These are phyloP conservation scores for Kwoniella pini DNA, from an alignment of 768 basidiomycete genomes.

Conservation along the genomic window DNA sequence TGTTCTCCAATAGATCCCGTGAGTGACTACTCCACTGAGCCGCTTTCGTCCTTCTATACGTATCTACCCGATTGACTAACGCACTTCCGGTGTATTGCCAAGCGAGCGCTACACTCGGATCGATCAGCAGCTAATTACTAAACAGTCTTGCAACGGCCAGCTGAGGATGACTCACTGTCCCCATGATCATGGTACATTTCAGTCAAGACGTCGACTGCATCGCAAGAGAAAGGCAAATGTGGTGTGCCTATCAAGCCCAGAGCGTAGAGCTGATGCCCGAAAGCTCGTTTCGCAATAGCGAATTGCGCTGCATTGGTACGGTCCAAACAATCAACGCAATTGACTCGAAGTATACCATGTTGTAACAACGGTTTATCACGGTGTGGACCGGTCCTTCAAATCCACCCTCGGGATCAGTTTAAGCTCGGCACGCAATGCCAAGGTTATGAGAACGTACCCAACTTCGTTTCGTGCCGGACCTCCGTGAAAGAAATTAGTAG, in stretches of 20 bases:
- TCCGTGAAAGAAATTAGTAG: slow-evolving; percentile 93
- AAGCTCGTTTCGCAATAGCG: slow-evolving; percentile 88
- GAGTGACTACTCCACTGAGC: slow-evolving; percentile 98
- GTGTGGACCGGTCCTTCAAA: slow-evolving; percentile 16
- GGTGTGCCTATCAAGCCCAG: slow-evolving; percentile 85
- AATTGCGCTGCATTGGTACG: slow-evolving; percentile 97
- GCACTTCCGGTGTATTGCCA: slow-evolving; percentile 96
- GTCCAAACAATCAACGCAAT: slow-evolving; percentile 96
- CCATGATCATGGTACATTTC: slow-evolving; percentile 99
- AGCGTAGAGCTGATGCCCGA: slow-evolving; percentile 93
- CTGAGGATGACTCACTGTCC: slow-evolving; percentile 67
- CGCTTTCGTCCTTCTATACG: slow-evolving; percentile 75
- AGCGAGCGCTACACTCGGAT: slow-evolving; percentile 78
- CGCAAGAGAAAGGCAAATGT: slow-evolving; percentile 84
- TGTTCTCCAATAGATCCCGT: slow-evolving; percentile 84
- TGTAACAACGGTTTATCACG: slow-evolving; percentile 65
- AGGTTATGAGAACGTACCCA: slow-evolving; percentile 31
- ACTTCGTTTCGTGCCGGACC: slow-evolving; percentile 61
- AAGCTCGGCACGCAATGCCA: neutral
- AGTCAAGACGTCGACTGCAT: slow-evolving; percentile 93
- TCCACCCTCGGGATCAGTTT: neutral
- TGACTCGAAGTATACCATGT: slow-evolving; percentile 87
- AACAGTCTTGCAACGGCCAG: neutral
- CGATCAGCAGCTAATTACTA: neutral
- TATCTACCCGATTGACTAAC: slow-evolving; percentile 92